These are phyloP conservation scores for Rhizophora apiculata DNA, from an alignment of 345 rosid species.

Conservation along the genomic window DNA sequence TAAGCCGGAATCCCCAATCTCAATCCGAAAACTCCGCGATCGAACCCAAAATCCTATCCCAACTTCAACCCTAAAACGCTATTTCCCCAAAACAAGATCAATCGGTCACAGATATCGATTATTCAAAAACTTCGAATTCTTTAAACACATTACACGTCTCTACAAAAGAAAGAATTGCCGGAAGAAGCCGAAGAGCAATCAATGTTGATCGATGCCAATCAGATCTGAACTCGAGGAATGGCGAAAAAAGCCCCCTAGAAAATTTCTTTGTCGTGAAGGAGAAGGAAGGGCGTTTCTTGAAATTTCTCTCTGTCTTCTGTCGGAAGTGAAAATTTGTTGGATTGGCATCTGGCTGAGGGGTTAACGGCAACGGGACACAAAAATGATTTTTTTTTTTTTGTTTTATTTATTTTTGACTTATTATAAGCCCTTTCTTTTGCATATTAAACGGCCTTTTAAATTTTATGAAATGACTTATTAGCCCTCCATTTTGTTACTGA, in stretches of 20 bases:
- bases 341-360: conserved; percentile 16
- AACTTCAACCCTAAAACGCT: background rate
- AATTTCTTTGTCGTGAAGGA: background rate
- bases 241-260: background rate
- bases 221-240: background rate
- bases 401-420: no score
- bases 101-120: background rate
- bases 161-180: no score
- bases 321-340: conserved; percentile 13
- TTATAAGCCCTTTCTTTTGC: background rate
- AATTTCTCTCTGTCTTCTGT: background rate
- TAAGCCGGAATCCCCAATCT: conserved; percentile 12
- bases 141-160: no score
- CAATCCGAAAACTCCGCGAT: conserved; percentile 6
- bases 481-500: no score
- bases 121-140: no score
- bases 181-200: background rate
- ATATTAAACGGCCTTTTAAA: no score
- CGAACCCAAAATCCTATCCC: conserved; percentile 1
- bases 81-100: no score
- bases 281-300: conserved; percentile 4
- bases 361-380: conserved; percentile 17
- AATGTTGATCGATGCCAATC: background rate
- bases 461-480: background rate
- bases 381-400: background rate